phyloP scores from a whole-genome alignment of 2,329 filamentous ascomycete species.

The Ophiostoma quercus region DNA sequence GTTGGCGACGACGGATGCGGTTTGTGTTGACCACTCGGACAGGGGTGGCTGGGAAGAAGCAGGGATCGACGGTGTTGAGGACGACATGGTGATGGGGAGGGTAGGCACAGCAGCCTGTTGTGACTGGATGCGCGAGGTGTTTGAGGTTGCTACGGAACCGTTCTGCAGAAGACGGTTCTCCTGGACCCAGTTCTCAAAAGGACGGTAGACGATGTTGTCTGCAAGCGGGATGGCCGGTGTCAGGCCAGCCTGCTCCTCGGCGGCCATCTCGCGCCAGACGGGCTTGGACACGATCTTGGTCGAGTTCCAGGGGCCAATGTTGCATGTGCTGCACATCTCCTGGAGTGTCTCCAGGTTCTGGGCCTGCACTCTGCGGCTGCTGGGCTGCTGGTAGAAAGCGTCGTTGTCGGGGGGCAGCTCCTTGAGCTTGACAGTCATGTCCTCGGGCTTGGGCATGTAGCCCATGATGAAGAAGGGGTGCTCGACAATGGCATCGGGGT shows the following conservation, averaged over 20 bases:
- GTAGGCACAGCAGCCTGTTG: background rate
- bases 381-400: constrained; percentile 52
- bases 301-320: constrained; percentile 52
- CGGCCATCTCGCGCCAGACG: constrained; percentile 61
- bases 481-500: constrained; percentile 71
- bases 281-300: constrained; percentile 48
- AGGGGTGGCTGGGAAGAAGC: constrained; percentile 18
- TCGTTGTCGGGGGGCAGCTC: constrained; percentile 53
- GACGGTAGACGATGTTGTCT: constrained; percentile 58
- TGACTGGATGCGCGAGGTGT: background rate
- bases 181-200: constrained; percentile 56
- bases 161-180: constrained; percentile 44
- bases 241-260: constrained; percentile 62
- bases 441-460: constrained; percentile 60
- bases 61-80: constrained; percentile 7
- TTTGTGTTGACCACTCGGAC: constrained; percentile 28
- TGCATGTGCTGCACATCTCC: constrained; percentile 53
- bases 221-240: constrained; percentile 59
- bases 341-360: constrained; percentile 50
- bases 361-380: constrained; percentile 42
- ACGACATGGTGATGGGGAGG: constrained; percentile 7
- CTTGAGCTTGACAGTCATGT: constrained; percentile 55
- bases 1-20: constrained; percentile 21
- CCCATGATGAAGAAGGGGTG: constrained; percentile 75
- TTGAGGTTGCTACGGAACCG: constrained; percentile 1